Evolutionary conservation across 169 alveolate species (phyloP).

Genomic region (Cardiosporidium cionae): DNA sequence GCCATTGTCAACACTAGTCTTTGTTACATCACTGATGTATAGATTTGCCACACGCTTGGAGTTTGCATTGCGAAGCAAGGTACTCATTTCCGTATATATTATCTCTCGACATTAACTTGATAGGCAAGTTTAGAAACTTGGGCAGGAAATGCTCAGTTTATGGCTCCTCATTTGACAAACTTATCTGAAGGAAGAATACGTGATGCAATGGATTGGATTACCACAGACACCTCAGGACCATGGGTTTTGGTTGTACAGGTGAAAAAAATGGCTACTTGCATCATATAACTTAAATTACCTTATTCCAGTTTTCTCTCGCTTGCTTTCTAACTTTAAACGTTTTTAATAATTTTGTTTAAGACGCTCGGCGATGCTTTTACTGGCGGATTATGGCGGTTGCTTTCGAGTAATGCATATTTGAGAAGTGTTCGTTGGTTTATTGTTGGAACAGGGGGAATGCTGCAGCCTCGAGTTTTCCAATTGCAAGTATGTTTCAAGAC

Average conservation of each 20-base stretch:
- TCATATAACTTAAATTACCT: too few relatives aligned
- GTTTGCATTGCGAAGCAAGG: too few relatives aligned
- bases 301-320: too few relatives aligned
- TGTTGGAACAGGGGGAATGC: constrained; percentile 24
- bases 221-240: constrained; percentile 24
- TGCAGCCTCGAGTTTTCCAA: constrained; percentile 20
- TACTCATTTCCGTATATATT: too few relatives aligned
- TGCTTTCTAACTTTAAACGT: not conserved
- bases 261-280: not conserved
- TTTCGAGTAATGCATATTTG: constrained; percentile 30
- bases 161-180: constrained; percentile 13
- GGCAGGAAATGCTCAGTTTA: constrained; percentile 28
- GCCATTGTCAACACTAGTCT: not conserved
- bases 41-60: too few relatives aligned
- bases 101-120: too few relatives aligned
- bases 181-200: constrained; percentile 12
- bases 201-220: constrained; percentile 1
- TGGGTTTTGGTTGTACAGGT: constrained; percentile 22
- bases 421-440: constrained; percentile 10
- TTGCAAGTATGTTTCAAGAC: too few relatives aligned
- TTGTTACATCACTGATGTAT: not conserved
- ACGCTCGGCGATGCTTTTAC: constrained; percentile 1
- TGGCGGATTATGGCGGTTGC: constrained; percentile 26
- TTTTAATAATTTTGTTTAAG: not conserved
- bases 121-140: too few relatives aligned